Base-by-base conservation (phyloP, 2,329 filamentous ascomycete genomes). In the Aphanocladium album region DNA sequence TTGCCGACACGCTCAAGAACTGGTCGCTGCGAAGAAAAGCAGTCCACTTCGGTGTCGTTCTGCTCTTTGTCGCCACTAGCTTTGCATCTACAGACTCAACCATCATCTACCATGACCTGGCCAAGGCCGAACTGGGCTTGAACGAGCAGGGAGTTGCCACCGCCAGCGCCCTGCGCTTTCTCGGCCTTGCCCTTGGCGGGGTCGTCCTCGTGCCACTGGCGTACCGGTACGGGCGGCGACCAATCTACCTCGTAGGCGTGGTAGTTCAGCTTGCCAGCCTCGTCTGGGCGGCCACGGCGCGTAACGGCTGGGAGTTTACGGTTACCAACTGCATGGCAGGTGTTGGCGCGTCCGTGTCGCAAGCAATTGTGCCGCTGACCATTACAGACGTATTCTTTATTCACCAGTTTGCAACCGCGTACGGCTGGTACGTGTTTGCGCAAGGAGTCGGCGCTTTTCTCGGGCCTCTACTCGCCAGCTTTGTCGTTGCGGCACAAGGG, bases 61-160 rank as follows among this genome's bases (percentile, higher is more conserved):
- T 92, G 21, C 81, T 84, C 7, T 92, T 89, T 73, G 74, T 90
- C 35, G 35, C 35, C 7, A 39, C 12, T 39, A 39, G 35, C 12
- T 39, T 39, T 39, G 35, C 35, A 12, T 39, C 35, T 9, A 39
- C 35, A 8, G 35, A 39, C 35, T 39, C 35, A 11, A 39, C 35
- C 12, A 39, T 39, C 6, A 39, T 39, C 35, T 39, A 39, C 12
- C 35, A 39, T 62, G 84, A 89, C 69, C 79, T 91, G 8, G 64
- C 58, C n/a, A 62, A 63, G 30, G 61, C 51, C 23, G 61, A 57
- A 23, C 60, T 60, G 1, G 56, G 59, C 5, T 62, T 50, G 53
- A 8, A 45, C 23, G 46, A 61, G 23, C 58, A 62, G 9, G 72
- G 75, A 12, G 53, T 59, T 5, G 64, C 73, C 2, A 65, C 62